phyloP scores from a whole-genome alignment of 345 rosid genomes.

The Heritiera littoralis region DNA sequence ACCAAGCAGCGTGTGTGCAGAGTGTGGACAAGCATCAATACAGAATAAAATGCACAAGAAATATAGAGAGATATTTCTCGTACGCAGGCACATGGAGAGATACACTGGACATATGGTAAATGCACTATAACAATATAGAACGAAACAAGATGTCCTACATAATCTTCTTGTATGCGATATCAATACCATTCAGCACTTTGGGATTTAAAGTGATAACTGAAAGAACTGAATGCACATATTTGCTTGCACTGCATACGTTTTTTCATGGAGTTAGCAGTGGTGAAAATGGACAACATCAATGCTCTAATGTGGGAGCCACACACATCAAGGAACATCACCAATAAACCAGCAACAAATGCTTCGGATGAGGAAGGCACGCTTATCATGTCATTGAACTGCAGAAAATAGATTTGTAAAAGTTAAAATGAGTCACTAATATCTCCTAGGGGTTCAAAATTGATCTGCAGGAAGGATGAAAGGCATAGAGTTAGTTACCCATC shows the following conservation, averaged over 20 bases:
- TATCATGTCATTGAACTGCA: conserved; percentile 96
- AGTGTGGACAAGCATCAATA: not conserved
- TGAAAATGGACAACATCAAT: conserved; percentile 7
- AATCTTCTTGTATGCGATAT: not conserved
- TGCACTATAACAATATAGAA: not conserved
- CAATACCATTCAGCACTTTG: not conserved
- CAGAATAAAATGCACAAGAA: not conserved
- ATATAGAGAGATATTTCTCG: not conserved
- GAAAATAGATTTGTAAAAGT: conserved; percentile 2
- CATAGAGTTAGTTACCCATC: conserved; percentile 54
- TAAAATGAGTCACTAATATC: conserved; percentile 5
- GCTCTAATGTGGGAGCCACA: not conserved
- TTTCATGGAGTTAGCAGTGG: not conserved
- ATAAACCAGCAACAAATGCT: conserved; percentile 75
- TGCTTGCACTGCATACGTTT: not conserved
- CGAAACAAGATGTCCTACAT: too few species aligned
- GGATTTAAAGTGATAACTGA: not conserved
- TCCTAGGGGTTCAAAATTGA: not conserved
- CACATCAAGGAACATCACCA: conserved; percentile 68
- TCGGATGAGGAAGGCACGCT: conserved; percentile 90
- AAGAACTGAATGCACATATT: not conserved
- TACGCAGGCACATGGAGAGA: not conserved
- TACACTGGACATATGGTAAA: not conserved
- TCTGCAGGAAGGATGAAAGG: not conserved
- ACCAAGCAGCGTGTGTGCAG: not conserved